Base-by-base conservation (phyloP, 805 yeast species). In the Cyberlindnera mycetangii region DNA sequence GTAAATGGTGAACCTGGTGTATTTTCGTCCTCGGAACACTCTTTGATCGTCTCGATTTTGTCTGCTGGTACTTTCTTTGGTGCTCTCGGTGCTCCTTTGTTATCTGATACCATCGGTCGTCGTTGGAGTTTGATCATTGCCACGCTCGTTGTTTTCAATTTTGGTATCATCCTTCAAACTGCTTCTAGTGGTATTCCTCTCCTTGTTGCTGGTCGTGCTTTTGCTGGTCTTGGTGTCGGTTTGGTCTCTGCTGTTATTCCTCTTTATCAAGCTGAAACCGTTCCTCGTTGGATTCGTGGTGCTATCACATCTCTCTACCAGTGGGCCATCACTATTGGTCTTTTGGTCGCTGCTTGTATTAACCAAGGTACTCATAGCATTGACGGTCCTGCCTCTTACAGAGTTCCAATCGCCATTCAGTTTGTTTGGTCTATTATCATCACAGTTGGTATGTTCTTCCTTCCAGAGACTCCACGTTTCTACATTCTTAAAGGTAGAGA, bases 391-490 rank as follows among this genome's bases (percentile, higher is more conserved):
- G 84, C 80, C 7, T 74, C 86, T 15, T 87, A 82, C 69, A 71
- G 92, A 58, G 75, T 86, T 41, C 93, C 93, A 20, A 74, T 85
- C 53, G 89, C 82, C 12, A 55, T 86, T 27, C 90, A 85, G 66
- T 75, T 84, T 54, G 53, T 79, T 6, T 87, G 89, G 83, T 81
- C 88, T n/a, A 47, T 75, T 1, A 61, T 83, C 39, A 68, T 87
- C 44, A 72, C 75, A 41, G 53, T 62, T 32, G 93, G 93, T 37
- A 73, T 86, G 72, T 60, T 79, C 48, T 71, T 81, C 51, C 68
- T 86, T 33, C 90, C 95, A 20, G 95, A 86, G 58, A 74, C 85
- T 34, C 95, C 95, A 31, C 74, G 95, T 56, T 87, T 67, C 65
- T 76, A 66, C 49, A 81, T 87, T 24, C 76, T 76, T 39, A 76